Evolutionary conservation across 257 asterid genomes (phyloP).

Genomic region (Cinchona pubescens): DNA sequence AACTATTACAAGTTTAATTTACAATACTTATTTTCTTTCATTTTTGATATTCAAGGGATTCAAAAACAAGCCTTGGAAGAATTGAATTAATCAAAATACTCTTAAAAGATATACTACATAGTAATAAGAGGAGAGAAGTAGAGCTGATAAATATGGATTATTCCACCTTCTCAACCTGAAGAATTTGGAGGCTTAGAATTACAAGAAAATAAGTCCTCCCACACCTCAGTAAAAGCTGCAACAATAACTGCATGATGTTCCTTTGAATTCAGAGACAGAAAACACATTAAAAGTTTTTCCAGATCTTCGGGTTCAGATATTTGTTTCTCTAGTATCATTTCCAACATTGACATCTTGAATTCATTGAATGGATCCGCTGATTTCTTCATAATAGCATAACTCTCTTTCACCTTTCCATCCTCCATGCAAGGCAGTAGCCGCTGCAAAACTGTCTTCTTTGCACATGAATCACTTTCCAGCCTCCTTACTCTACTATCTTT

Average conservation of each 20-base stretch:
- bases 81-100: background rate
- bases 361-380: slow-evolving; percentile 67
- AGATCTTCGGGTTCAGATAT: slow-evolving; percentile 55
- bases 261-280: slow-evolving; percentile 60
- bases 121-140: background rate
- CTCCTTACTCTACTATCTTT: slow-evolving; percentile 22
- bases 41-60: slow-evolving; percentile 1
- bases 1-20: background rate
- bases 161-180: background rate
- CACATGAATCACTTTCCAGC: slow-evolving; percentile 11
- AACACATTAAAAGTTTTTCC: slow-evolving; percentile 64
- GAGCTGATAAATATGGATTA: background rate
- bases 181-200: background rate
- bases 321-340: slow-evolving; percentile 67
- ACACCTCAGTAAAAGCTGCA: slow-evolving; percentile 58
- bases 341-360: slow-evolving; percentile 81
- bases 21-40: background rate
- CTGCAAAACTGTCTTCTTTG: slow-evolving; percentile 13
- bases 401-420: slow-evolving; percentile 38
- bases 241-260: slow-evolving; percentile 60
- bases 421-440: slow-evolving; percentile 28
- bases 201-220: slow-evolving; percentile 42
- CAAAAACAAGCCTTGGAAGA: slow-evolving; percentile 5
- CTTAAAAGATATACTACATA: background rate
- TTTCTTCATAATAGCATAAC: slow-evolving; percentile 65